These are phyloP conservation scores for Malus hybrid DNA, from an alignment of 331 rosid species.

Conservation along the genomic window DNA sequence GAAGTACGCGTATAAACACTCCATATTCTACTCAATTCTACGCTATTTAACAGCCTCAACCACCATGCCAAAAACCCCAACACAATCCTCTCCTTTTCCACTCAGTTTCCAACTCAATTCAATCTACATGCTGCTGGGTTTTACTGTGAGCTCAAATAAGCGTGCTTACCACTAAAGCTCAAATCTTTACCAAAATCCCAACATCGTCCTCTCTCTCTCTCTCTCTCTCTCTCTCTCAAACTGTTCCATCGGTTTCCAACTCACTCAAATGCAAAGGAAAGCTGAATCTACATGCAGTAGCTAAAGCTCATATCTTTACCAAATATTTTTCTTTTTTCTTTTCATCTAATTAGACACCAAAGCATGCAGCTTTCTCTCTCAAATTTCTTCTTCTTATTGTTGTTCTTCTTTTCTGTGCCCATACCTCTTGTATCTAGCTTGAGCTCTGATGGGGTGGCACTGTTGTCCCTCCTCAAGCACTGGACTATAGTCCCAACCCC, in stretches of 20 bases:
- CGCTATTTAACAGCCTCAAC: too few relatives aligned
- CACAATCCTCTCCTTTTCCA: too few relatives aligned
- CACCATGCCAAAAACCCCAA: too few relatives aligned
- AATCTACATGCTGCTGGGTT: too few relatives aligned
- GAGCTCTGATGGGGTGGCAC: constrained; percentile 56
- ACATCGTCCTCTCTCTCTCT: too few relatives aligned
- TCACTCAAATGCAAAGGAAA: background rate
- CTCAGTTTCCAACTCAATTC: too few relatives aligned
- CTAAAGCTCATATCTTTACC: background rate
- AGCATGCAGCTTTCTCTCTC: constrained; percentile 9
- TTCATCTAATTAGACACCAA: background rate
- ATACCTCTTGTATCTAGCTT: constrained; percentile 28
- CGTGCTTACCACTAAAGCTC: too few relatives aligned
- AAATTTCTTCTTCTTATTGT: background rate
- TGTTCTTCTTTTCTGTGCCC: constrained; percentile 15
- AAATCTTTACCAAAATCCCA: too few relatives aligned
- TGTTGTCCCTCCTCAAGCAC: constrained; percentile 36
- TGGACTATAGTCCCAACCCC: constrained; percentile 45
- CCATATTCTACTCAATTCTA: too few relatives aligned
- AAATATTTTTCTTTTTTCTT: background rate
- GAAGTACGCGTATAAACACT: too few relatives aligned
- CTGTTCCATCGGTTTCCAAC: background rate
- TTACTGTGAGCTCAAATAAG: too few relatives aligned
- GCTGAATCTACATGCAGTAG: background rate
- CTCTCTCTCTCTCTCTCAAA: too few relatives aligned